phyloP scores from a whole-genome alignment of 495 filamentous ascomycete species.

The Tuber melanosporum region DNA sequence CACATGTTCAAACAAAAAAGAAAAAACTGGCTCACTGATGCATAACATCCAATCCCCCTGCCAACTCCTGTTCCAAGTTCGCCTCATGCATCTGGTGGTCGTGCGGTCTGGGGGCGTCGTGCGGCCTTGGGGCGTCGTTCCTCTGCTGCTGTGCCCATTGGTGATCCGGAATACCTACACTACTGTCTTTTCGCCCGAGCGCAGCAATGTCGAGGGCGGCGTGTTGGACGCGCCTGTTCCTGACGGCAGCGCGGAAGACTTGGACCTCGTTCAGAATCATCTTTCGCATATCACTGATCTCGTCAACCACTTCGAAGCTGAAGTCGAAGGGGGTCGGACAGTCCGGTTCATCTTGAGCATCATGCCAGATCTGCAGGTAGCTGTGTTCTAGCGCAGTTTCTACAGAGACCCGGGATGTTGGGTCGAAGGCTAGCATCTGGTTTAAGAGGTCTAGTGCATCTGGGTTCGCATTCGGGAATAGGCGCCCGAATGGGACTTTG shows the following conservation, averaged over 20 bases:
- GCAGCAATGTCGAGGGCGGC: slow-evolving; percentile 44
- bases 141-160: slow-evolving; percentile 69
- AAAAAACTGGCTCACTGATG: slow-evolving; percentile 32
- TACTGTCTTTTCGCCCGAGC: slow-evolving; percentile 47
- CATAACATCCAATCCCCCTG: slow-evolving; percentile 67
- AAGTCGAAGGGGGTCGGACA: slow-evolving; percentile 96
- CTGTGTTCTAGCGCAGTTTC: slow-evolving; percentile 92
- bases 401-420: slow-evolving; percentile 80
- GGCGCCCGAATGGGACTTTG: slow-evolving; percentile 76
- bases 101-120: slow-evolving; percentile 54
- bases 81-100: slow-evolving; percentile 44
- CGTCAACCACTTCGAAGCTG: slow-evolving; percentile 91
- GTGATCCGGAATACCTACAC: slow-evolving; percentile 60
- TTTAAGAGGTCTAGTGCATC: slow-evolving; percentile 93
- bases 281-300: slow-evolving; percentile 84
- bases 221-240: slow-evolving; percentile 56
- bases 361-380: slow-evolving; percentile 97
- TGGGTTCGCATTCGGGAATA: slow-evolving; percentile 93
- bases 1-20: slow-evolving; percentile 13
- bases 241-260: slow-evolving; percentile 68
- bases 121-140: slow-evolving; percentile 76
- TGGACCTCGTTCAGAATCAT: slow-evolving; percentile 95
- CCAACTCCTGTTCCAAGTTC: slow-evolving; percentile 75
- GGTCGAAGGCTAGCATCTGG: slow-evolving; percentile 95
- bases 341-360: slow-evolving; percentile 86